A percentile compares a stretch with the other conserved stretches of the same genome.
phyloP scores from a whole-genome alignment of 2,329 filamentous ascomycete species.

The Laburnicola sp. region DNA sequence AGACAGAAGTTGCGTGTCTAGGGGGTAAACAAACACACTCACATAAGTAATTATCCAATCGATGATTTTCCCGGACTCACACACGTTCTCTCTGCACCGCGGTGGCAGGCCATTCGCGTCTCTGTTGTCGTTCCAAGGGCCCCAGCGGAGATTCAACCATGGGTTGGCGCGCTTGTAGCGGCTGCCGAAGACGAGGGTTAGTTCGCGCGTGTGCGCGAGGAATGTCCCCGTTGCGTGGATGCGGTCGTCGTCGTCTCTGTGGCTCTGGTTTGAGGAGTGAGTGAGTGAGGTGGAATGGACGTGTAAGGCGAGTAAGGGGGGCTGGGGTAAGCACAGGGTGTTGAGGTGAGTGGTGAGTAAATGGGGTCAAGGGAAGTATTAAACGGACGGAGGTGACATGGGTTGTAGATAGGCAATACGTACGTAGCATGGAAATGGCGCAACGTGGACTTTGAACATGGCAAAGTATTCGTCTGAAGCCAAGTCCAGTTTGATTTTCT shows the following conservation, averaged over 20 bases:
- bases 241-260: background rate
- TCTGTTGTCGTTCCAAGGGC: background rate
- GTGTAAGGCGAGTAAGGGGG: too few species aligned
- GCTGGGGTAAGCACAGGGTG: too few species aligned
- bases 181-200: slow-evolving; percentile 13
- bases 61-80: slow-evolving; percentile 10
- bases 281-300: too few species aligned
- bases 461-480: slow-evolving; percentile 12
- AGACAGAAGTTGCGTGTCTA: too few species aligned
- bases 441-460: slow-evolving; percentile 16
- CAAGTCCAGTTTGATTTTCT: slow-evolving; percentile 18
- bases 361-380: too few species aligned
- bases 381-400: too few species aligned
- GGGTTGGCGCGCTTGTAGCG: too few species aligned
- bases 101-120: background rate
- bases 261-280: background rate
- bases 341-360: too few species aligned
- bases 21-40: background rate
- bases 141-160: slow-evolving; percentile 9
- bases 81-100: slow-evolving; percentile 1
- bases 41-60: slow-evolving; percentile 21
- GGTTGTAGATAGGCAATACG: too few species aligned
- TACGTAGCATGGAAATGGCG: slow-evolving; percentile 20
- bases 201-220: slow-evolving; percentile 7
- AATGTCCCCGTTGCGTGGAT: slow-evolving; percentile 7